phyloP scores from a whole-genome alignment of 352 stramenopile genomes.

The Pythium folliculosum region DNA sequence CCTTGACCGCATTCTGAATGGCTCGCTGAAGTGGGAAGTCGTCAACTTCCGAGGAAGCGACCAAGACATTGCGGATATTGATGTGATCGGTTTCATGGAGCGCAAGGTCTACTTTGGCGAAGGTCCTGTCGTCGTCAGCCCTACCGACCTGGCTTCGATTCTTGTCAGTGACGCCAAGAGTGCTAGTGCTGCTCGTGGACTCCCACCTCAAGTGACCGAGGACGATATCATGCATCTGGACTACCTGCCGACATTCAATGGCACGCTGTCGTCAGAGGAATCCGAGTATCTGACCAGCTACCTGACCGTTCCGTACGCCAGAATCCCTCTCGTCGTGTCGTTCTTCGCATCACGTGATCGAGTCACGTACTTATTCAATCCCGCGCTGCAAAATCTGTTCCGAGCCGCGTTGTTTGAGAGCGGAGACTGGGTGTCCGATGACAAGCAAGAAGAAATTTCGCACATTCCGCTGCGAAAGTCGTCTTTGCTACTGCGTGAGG shows the following conservation, averaged over 20 bases:
- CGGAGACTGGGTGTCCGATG: conserved; percentile 78
- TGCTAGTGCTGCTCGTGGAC: conserved; percentile 31
- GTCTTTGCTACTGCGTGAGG: conserved; percentile 77
- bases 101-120: conserved; percentile 90
- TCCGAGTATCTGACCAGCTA: conserved; percentile 98
- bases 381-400: conserved; percentile 80
- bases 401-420: conserved; percentile 90
- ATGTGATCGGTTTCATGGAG: conserved; percentile 86
- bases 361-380: conserved; percentile 89
- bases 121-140: conserved; percentile 80
- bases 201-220: conserved; percentile 79
- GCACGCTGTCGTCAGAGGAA: conserved; percentile 95
- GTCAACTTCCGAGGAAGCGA: conserved; percentile 86
- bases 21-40: conserved; percentile 83
- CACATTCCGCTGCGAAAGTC: conserved; percentile 83
- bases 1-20: conserved; percentile 66
- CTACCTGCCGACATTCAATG: conserved; percentile 96
- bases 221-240: conserved; percentile 98
- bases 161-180: conserved; percentile 57
- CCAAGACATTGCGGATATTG: conserved; percentile 89
- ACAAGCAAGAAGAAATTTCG: conserved; percentile 62
- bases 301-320: conserved; percentile 97
- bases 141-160: conserved; percentile 61
- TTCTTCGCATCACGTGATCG: conserved; percentile 95
- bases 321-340: conserved; percentile 96